Evolutionary conservation across 179 eudicot species (phyloP).

Genomic region (Vitellaria paradoxa): DNA sequence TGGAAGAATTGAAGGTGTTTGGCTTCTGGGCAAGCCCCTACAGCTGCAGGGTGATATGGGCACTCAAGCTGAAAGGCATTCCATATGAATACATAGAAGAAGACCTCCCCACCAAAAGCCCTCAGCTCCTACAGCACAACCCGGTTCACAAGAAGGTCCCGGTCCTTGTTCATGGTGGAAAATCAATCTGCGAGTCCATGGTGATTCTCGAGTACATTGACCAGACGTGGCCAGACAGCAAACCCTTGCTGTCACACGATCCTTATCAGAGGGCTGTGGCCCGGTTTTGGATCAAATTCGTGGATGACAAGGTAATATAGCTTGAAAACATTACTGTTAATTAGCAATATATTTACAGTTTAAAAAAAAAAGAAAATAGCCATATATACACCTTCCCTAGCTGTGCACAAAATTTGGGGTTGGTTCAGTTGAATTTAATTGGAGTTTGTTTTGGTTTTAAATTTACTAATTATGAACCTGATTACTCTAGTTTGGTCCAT

Average conservation of each 20-base stretch:
- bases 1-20: conserved; percentile 10
- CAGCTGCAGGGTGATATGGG: conserved; percentile 10
- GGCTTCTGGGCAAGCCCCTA: conserved; percentile 13
- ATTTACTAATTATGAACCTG: no score
- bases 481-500: no score
- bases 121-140: conserved; percentile 9
- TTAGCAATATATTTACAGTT: background rate
- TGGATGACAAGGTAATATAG: conserved; percentile 9
- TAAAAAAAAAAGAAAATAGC: background rate
- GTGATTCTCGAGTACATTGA: conserved; percentile 16
- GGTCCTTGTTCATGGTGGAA: background rate
- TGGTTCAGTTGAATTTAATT: no score
- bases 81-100: no score
- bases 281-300: conserved; percentile 14
- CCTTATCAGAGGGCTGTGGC: conserved; percentile 13
- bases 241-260: conserved; percentile 6
- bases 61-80: background rate
- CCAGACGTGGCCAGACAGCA: background rate
- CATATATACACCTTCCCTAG: no score
- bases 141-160: conserved; percentile 17
- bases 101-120: background rate
- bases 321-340: background rate
- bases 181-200: conserved; percentile 3
- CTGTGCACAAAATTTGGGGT: no score
- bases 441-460: no score